Base-by-base conservation (phyloP, 208 protist genomes). In the Acanthamoeba healyi region DNA sequence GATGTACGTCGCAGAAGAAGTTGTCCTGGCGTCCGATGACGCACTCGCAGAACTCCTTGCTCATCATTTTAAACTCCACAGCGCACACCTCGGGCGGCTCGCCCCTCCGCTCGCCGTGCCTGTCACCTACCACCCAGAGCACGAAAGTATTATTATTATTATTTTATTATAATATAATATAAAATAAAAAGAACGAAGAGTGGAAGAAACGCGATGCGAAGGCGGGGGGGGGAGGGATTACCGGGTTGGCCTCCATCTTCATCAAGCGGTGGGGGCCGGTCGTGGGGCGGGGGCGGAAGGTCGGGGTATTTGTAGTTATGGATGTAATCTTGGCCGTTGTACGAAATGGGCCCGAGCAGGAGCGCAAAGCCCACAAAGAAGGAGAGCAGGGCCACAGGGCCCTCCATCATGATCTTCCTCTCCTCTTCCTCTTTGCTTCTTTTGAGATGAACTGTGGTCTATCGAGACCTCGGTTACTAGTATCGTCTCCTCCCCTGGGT, bases 21-120 rank as follows among this genome's bases (percentile, higher is more conserved):
- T 77, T 77, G 67, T 77, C 67, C 2, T 44, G 40, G 67, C 67
- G 67, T 24, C 67, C 67, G 34, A 77, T 32, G 38, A 77, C 34
- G 67, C 67, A 77, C 67, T 77, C 67, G 34, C 67, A 77, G 29
- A 44, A 77, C 29, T 77, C 34, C 38, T 77, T 77, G 67, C 67
- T 77, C 34, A 14, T 42, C 29, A 77, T 5, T 0, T 22, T 7
- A 17, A n/a, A 44, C 10, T 38, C 1, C 0, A 15, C 17, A 12
- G 36, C 67, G 34, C 67, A 77, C 17, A 44, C 67, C 19, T 44
- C 34, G 19, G 67, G 67, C 29, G 36, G 34, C 19, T 42, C 17
- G 12, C 67, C 67, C 44, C 38, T 77, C 36, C 67, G 58, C 56
- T 54, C 15, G 49, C 49, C 49, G 49, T 54, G 49, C 10, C 15